Evolutionary conservation across 768 basidiomycete species (phyloP), one percentile per base, ranked within the genome.

Genomic region (Boletales sp.): DNA sequence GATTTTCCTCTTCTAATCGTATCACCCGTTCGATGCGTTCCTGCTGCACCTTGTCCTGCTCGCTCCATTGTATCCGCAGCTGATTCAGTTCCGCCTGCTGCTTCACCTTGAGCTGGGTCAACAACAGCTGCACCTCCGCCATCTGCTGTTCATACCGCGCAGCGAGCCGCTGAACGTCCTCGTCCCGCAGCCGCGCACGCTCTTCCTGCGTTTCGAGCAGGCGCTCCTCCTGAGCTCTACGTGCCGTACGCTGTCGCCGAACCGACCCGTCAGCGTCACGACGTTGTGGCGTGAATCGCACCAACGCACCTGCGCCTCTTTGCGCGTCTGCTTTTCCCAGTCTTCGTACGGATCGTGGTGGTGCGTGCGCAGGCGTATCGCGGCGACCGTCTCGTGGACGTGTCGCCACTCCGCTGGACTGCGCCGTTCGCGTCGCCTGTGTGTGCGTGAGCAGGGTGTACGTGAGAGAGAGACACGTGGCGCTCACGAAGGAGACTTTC

Each of bases 11-110:
- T 59, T 88, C 85, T 4, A 67, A 30, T 57, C 77, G 77, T 53
- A 90, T 89, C 8, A 75, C 81, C 3, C 53, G 62, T 64, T 90
- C 85, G 46, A 87, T 79, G 5, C 82, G 72, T 25, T 80, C 72
- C 71, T 81, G 82, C 34, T 81, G 68, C 44, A 59, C 58, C 40
- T 54, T 67, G 51, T 76, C 72, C 44, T 76, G 70, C 34, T 69
- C 66, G 43, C 74, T 74, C 79, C 79, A 82, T 9, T 57, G 64
- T 5, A 68, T 67, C 40, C 70, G 67, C 33, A 84, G 61, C 43
- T 59, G 63, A 34, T 71, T 66, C 48, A 84, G 75, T 25, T 79
- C 77, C 11, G 64, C 61, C 50, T 78, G 74, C 40, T 77, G 75
- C 50, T 70, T 66, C 17, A 78, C 45, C 31, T 74, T 68, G 46